Percentiles rank a stretch among this genome's conserved stretches.
phyloP scores from a whole-genome alignment of 2,329 filamentous ascomycete species.

The Aspergillus ibericus region DNA sequence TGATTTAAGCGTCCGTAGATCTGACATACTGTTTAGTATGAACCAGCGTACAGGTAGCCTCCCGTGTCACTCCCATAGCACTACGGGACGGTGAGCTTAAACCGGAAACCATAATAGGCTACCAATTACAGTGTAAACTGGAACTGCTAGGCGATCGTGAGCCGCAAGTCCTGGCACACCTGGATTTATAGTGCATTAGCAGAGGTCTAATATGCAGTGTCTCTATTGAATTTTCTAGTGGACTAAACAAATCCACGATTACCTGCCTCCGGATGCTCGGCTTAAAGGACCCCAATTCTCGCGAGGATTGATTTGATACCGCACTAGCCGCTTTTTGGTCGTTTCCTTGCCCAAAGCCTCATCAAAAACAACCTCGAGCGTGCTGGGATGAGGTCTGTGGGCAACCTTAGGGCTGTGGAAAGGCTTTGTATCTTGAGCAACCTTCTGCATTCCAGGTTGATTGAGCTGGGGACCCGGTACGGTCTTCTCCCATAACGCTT shows the following conservation, averaged over 20 bases:
- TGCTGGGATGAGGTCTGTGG: slow-evolving; percentile 22
- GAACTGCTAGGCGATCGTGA: too few species aligned
- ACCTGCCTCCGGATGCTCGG: slow-evolving; percentile 34
- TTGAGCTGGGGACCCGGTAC: background rate
- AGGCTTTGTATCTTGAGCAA: background rate
- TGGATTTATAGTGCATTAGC: too few species aligned
- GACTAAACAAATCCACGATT: background rate
- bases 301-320: slow-evolving; percentile 87
- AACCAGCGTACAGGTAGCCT: too few species aligned
- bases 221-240: background rate
- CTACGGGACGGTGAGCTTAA: too few species aligned
- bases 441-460: background rate
- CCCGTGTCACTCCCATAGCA: too few species aligned
- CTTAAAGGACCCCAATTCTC: slow-evolving; percentile 91
- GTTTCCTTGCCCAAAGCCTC: slow-evolving; percentile 71
- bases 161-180: too few species aligned
- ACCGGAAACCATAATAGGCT: too few species aligned
- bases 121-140: too few species aligned
- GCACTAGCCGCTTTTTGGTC: slow-evolving; percentile 67
- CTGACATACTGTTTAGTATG: too few species aligned
- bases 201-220: too few species aligned
- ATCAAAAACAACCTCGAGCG: slow-evolving; percentile 72
- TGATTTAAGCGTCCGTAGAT: too few species aligned
- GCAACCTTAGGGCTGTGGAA: background rate
- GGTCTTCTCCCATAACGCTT: slow-evolving; percentile 15